Evolutionary conservation across 345 rosid genomes (phyloP).

Genomic region (Combretum micranthum): DNA sequence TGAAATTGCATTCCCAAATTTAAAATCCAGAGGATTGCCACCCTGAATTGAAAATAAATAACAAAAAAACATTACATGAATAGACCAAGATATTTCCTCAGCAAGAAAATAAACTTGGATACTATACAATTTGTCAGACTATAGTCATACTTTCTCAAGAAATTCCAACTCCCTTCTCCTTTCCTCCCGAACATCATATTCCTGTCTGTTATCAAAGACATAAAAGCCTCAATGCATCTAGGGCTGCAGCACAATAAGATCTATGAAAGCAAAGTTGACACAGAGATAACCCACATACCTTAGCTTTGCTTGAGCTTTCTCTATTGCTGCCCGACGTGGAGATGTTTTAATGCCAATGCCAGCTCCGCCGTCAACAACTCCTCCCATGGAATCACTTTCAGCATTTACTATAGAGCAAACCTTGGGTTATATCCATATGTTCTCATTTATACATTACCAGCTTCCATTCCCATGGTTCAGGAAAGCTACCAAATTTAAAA

Average conservation of each 20-base stretch:
- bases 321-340: conserved; percentile 82
- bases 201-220: conserved; percentile 61
- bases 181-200: conserved; percentile 96
- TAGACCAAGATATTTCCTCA: conserved; percentile 1
- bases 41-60: conserved; percentile 46
- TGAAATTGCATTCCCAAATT: conserved; percentile 67
- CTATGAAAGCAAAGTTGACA: neutral
- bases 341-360: conserved; percentile 85
- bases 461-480: conserved; percentile 20
- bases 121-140: neutral
- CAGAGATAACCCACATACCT: conserved; percentile 36
- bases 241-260: neutral
- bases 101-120: neutral
- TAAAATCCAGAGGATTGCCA: conserved; percentile 97
- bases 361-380: conserved; percentile 90
- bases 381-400: conserved; percentile 99
- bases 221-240: neutral
- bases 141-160: conserved; percentile 85
- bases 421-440: conserved; percentile 75
- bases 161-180: conserved; percentile 92
- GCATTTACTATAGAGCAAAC: conserved; percentile 75
- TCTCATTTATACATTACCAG: conserved; percentile 24
- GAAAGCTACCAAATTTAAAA: no score
- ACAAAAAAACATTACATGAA: conserved; percentile 15
- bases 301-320: conserved; percentile 93